Evolutionary conservation across 768 basidiomycete species (phyloP), one percentile per base, ranked within the genome.

Genomic region (Xerocomus potaroensis): DNA sequence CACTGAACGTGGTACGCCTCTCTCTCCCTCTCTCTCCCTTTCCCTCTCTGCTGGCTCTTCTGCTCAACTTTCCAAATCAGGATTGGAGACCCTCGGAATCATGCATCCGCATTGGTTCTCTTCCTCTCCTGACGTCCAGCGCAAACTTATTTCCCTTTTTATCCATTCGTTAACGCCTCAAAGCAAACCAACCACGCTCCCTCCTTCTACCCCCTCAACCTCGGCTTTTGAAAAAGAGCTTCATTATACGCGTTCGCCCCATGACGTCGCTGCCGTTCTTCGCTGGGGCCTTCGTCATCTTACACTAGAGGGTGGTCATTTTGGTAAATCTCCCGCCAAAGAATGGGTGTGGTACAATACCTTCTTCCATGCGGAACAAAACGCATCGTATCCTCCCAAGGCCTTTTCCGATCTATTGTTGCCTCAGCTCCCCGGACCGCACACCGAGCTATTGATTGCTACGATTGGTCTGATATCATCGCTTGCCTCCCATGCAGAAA

Each of bases 91-190:
- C 4, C 80, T 87, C 37, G 89, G 88, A 16, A 73, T 91, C 37
- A 91, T 91, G 85, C 84, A 85, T 56, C 86, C 89, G 5, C 84
- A 90, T 61, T 91, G 85, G 87, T 74, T 84, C 62, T 83, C 87
- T 32, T 74, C 87, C 8, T 87, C 84, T 6, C 78, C 79, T 8
- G 76, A 79, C 9, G 66, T 76, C n/a, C 88, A 91, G 63, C 80
- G 69, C 54, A 72, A 64, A 51, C 79, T 91, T 26, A 79, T 89
- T 46, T 84, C 84, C 15, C 75, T 60, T 21, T 90, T 83, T 69
- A 71, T 91, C 50, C 77, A 76, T 53, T 85, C 85, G 1, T 72
- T 84, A 64, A 69, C 72, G 53, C 59, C 74, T 36, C 26, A 27
- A 10, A 27, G 10, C 10, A 5, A 27, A 27, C 5, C 10, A 5